Percentiles rank a stretch among this genome's conserved stretches.
Conservation (phyloP, 495 filamentous ascomycete genomes). For the Neurospora sublineolata region DNA sequence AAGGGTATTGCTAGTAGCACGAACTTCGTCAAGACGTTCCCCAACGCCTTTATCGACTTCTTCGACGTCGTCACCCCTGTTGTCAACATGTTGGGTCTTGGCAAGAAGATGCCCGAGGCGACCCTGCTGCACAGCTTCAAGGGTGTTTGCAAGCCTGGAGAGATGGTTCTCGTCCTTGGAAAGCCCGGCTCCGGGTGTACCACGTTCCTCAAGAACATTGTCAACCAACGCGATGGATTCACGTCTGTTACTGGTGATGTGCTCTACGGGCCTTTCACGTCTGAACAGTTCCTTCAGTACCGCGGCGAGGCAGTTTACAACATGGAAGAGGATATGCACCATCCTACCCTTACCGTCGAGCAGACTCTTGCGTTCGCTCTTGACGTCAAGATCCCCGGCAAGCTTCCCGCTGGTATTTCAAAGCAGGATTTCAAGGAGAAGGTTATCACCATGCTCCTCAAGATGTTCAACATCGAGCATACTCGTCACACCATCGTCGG, state of each 20-base stretch:
- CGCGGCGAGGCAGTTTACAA: constrained; percentile 81
- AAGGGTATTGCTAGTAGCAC: constrained; percentile 64
- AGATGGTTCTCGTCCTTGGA: constrained; percentile 86
- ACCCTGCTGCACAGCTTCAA: constrained; percentile 47
- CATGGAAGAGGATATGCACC: constrained; percentile 72
- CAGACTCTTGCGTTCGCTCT: constrained; percentile 76
- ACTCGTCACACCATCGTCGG: constrained; percentile 73
- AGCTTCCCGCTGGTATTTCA: constrained; percentile 53
- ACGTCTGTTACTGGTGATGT: constrained; percentile 68
- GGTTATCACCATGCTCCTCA: constrained; percentile 58
- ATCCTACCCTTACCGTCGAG: constrained; percentile 69
- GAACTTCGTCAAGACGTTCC: constrained; percentile 73
- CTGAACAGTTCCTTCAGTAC: constrained; percentile 49
- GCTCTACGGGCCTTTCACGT: constrained; percentile 60
- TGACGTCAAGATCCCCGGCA: constrained; percentile 69
- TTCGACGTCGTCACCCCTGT: constrained; percentile 56
- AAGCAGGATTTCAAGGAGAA: constrained; percentile 60
- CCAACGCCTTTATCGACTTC: constrained; percentile 67
- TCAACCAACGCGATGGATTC: constrained; percentile 72
- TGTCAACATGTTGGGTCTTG: constrained; percentile 45
- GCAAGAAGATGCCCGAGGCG: constrained; percentile 51
- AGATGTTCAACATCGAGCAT: constrained; percentile 83
- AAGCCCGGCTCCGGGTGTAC: constrained; percentile 81
- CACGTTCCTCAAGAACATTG: constrained; percentile 75
- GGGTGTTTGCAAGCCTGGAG: constrained; percentile 56